Evolutionary conservation across 768 basidiomycete species (phyloP).

Genomic region (Antrodiella citrinella): DNA sequence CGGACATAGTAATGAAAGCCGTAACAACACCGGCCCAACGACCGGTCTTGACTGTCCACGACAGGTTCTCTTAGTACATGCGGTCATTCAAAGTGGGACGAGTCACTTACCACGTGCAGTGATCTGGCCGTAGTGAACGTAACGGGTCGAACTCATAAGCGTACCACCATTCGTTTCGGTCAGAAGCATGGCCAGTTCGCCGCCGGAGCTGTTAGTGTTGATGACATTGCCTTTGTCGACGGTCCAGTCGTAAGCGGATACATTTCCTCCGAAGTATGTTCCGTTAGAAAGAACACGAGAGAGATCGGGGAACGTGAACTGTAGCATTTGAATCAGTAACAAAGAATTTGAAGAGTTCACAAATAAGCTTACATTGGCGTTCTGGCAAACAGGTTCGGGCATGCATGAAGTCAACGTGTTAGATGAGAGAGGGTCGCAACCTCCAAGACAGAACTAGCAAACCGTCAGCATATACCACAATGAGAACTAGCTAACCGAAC

Average conservation of each 20-base stretch:
- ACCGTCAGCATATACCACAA: no score
- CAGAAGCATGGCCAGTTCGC: slow-evolving; percentile 61
- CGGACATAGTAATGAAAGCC: slow-evolving; percentile 77
- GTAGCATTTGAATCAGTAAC: background rate
- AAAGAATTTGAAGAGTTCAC: background rate
- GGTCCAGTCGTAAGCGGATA: slow-evolving; percentile 66
- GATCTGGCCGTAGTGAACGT: slow-evolving; percentile 74
- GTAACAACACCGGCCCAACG: slow-evolving; percentile 77
- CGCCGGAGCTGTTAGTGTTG: slow-evolving; percentile 51
- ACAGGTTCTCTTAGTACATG: background rate
- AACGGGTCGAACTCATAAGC: slow-evolving; percentile 69
- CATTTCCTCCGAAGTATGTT: slow-evolving; percentile 68
- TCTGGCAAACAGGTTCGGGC: slow-evolving; percentile 67
- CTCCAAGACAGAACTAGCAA: slow-evolving; percentile 73
- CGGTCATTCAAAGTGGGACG: background rate
- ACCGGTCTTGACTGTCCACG: slow-evolving; percentile 63
- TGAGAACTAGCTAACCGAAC: no score
- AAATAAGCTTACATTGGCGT: slow-evolving; percentile 38
- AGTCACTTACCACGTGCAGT: slow-evolving; percentile 45
- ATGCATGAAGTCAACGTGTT: slow-evolving; percentile 54
- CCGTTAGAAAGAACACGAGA: slow-evolving; percentile 60
- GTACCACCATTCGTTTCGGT: slow-evolving; percentile 71
- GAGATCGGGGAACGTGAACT: slow-evolving; percentile 60
- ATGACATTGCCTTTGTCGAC: slow-evolving; percentile 60
- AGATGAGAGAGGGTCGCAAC: slow-evolving; percentile 78